These are phyloP conservation scores for Chrysanthemum makinoi DNA, from an alignment of 129 eudicot species.

Conservation along the genomic window DNA sequence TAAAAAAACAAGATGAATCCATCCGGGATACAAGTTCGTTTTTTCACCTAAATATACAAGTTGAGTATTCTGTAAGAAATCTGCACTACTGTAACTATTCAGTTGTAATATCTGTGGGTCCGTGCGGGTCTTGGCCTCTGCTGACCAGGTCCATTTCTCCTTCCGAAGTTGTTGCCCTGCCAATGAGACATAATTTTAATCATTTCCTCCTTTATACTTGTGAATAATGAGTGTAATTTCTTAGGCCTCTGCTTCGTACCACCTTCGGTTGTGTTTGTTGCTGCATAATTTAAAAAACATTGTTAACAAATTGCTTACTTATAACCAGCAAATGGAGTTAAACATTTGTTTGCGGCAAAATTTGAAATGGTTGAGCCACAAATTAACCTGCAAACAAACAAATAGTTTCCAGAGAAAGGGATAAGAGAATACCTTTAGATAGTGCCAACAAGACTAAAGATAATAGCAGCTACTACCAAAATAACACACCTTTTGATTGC, in stretches of 20 bases:
- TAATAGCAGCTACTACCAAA: slow-evolving; percentile 15
- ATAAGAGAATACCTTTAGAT: background rate
- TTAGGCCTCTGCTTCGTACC: slow-evolving; percentile 57
- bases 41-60: background rate
- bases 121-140: slow-evolving; percentile 47
- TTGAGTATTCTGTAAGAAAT: background rate
- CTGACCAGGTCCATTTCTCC: slow-evolving; percentile 59
- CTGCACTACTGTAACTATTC: background rate
- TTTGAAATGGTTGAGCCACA: slow-evolving; percentile 39
- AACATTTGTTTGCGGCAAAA: slow-evolving; percentile 34
- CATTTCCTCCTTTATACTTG: slow-evolving; percentile 78
- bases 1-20: too few species aligned
- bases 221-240: slow-evolving; percentile 71
- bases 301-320: background rate
- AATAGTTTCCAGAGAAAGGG: slow-evolving; percentile 14
- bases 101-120: background rate
- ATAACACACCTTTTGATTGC: slow-evolving; percentile 10
- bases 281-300: background rate
- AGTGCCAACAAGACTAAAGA: background rate
- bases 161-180: slow-evolving; percentile 23
- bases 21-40: too few species aligned
- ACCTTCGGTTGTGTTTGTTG: slow-evolving; percentile 33
- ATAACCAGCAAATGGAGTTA: background rate
- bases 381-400: slow-evolving; percentile 60
- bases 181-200: slow-evolving; percentile 47